Base-by-base conservation (phyloP, 2,329 filamentous ascomycete species). In the Trichophyton benhamiae region DNA sequence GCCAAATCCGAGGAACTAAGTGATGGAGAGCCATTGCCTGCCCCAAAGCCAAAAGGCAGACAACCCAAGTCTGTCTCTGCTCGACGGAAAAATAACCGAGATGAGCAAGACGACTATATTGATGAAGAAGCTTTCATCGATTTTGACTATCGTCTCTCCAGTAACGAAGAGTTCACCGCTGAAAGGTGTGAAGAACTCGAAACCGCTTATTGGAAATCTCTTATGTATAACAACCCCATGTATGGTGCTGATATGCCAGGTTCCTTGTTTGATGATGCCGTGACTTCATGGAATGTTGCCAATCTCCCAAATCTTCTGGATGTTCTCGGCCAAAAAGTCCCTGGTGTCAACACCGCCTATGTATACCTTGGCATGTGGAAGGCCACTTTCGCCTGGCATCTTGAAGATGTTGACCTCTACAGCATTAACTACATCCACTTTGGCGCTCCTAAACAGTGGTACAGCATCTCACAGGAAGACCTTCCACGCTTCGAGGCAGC, bases 351-450 rank as follows among this genome's bases (percentile, higher is more conserved):
- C 70, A 99, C 92, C 1, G 92, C 94, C 1, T 99, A 99, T 71
- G 83, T 99, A 1, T 99, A 99, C 71, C 81, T 99, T 63, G 94
- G 94, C 49, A 99, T 99, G 94, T 99, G 94, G 94, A 97, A 97
- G 75, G 92, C 94, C 11, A 97, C 94, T 0, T 99, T 99, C 72
- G 94, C 94, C 7, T 99, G 94, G 94, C 94, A 99, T 81, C 78
- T 99, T 60, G 94, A 99, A 72, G 94, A 99, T 72, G 92, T 99
- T 48, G 94, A 99, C 77, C 83, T 99, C 3, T 99, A 99, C 83
- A 97, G 91, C 73, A 99, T 99, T 81, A 99, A 99, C 77, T 99
- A 96, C 73, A 91, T 99, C 63, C 94, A 99, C 71, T 99, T 99
- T 72, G 94, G 94, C 60, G 94, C 94, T 1, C 94, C 94, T 0